Percentiles rank a stretch among this genome's conserved stretches.
phyloP scores from a whole-genome alignment of 108 stramenopile species.

The Cyclostephanos tholiformis region DNA sequence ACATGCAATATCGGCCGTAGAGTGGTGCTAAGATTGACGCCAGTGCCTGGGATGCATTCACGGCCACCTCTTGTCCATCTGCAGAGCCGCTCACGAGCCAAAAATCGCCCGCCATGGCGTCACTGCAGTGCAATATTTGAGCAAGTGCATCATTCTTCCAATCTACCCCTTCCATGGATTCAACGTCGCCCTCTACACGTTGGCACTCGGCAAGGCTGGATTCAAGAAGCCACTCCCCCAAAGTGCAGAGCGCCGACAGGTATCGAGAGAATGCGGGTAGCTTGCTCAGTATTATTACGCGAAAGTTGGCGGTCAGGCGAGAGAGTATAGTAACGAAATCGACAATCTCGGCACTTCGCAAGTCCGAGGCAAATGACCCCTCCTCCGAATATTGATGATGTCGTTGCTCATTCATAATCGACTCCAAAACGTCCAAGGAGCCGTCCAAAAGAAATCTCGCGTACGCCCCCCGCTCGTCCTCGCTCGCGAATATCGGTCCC shows the following conservation, averaged over 20 bases:
- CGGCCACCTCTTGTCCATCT: constrained; percentile 46
- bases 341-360: constrained; percentile 53
- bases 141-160: constrained; percentile 78
- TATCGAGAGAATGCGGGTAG: constrained; percentile 58
- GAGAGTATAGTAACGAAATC: constrained; percentile 63
- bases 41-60: constrained; percentile 45
- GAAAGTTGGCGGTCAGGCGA: constrained; percentile 70
- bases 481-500: constrained; percentile 66
- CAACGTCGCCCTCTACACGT: constrained; percentile 65
- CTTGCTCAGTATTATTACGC: constrained; percentile 46
- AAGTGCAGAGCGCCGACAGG: constrained; percentile 49
- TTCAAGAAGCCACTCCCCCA: constrained; percentile 64
- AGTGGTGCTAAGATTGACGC: constrained; percentile 67
- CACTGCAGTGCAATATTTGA: constrained; percentile 67
- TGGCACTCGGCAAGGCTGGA: constrained; percentile 68
- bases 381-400: constrained; percentile 23
- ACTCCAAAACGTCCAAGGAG: constrained; percentile 53
- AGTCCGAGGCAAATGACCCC: constrained; percentile 27
- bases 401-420: constrained; percentile 30
- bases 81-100: constrained; percentile 75
- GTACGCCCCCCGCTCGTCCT: constrained; percentile 60
- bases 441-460: constrained; percentile 68
- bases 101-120: constrained; percentile 72
- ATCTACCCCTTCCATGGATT: constrained; percentile 65
- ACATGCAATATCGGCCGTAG: constrained; percentile 62